Evolutionary conservation across 352 stramenopile species (phyloP), one percentile per base, ranked within the genome.

Genomic region (Phytophthora constricta): DNA sequence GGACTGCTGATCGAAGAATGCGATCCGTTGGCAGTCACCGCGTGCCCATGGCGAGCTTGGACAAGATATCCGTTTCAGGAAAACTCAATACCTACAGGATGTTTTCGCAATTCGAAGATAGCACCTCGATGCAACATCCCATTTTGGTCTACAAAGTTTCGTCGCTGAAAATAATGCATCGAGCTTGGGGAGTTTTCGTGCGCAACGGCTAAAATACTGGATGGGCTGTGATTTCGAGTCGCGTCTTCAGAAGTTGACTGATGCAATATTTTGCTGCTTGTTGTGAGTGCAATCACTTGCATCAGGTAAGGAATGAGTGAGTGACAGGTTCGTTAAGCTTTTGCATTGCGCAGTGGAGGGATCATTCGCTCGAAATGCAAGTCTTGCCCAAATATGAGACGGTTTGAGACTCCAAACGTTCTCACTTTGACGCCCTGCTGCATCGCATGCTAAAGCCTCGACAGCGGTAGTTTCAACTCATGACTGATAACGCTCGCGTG

Each of bases 1-100:
- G 49, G 34, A 3, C 5, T 7, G 51, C 26, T 41, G 43, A 42
- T 70, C n/a, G 39, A 23, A 19, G 31, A 73, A 55, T 73, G 65
- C 11, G 11, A 1, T 17, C 10, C 16, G 43, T 27, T 26, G 26
- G 14, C 9, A 39, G 17, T 23, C 41, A n/a, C n/a, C n/a, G n/a
- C n/a, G n/a, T n/a, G n/a, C n/a, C n/a, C n/a, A n/a, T n/a, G n/a
- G n/a, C n/a, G n/a, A 51, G 46, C 11, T 58, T 31, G 19, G 23
- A 31, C 53, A 43, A 47, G 28, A 41, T 19, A 41, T 63, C 61
- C 61, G 53, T 68, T 68, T 45, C 51, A 37, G 13, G 31, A 37
- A 13, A 7, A 37, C 13, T 0, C 7, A 11, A 11, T 13, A 37
- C 7, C 13, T 37, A 11, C 31, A 7, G 31, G 13, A 37, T 13